phyloP scores from a whole-genome alignment of 768 basidiomycete species.

The Russula vinacea region DNA sequence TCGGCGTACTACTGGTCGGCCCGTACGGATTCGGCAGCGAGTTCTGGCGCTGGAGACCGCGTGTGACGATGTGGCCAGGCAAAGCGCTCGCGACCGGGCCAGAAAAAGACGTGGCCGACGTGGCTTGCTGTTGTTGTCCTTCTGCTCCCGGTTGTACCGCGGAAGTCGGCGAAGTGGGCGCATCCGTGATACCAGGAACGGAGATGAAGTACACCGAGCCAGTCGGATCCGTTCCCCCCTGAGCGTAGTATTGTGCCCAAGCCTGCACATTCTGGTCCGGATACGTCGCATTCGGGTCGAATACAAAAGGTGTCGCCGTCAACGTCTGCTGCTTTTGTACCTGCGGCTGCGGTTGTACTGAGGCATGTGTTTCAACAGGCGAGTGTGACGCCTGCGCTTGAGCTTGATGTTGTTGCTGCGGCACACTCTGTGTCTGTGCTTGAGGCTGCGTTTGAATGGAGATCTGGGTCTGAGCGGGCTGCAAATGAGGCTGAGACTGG shows the following conservation, averaged over 20 bases:
- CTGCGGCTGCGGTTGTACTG: constrained; percentile 29
- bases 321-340: constrained; percentile 40
- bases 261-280: constrained; percentile 78
- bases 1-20: no score
- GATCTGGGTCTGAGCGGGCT: constrained; percentile 3
- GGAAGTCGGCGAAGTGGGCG: background rate
- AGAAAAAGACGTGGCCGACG: background rate
- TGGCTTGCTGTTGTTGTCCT: constrained; percentile 17
- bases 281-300: constrained; percentile 65
- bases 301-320: constrained; percentile 50
- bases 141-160: background rate
- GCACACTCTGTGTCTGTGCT: constrained; percentile 30
- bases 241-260: constrained; percentile 83
- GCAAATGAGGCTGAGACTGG: constrained; percentile 16
- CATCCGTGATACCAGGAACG: constrained; percentile 70
- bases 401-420: constrained; percentile 23
- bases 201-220: constrained; percentile 80
- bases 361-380: constrained; percentile 35
- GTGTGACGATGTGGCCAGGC: background rate
- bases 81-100: background rate
- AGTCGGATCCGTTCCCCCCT: constrained; percentile 69
- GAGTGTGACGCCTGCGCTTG: constrained; percentile 31
- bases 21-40: constrained; percentile 27
- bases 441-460: constrained; percentile 38
- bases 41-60: constrained; percentile 9